Percentiles rank a stretch among this genome's conserved stretches.
phyloP scores from a whole-genome alignment of 257 asterid genomes.

The Solanum ossicruentum region DNA sequence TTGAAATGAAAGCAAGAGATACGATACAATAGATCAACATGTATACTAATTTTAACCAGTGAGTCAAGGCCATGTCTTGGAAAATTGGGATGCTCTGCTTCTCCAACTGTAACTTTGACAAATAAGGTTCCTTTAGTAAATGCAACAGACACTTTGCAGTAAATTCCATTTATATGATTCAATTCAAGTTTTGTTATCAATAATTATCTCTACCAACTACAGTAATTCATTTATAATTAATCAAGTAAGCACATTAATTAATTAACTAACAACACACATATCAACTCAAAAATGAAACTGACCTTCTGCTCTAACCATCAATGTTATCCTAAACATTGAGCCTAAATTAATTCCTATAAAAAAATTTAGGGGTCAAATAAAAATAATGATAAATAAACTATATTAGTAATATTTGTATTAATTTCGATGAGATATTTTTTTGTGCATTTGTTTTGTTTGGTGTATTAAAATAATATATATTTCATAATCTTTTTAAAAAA shows the following conservation, averaged over 20 bases:
- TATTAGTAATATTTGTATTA: too few relatives aligned
- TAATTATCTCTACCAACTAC: background rate
- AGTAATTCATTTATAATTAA: background rate
- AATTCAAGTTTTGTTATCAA: background rate
- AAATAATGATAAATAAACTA: too few relatives aligned
- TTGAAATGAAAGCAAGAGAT: background rate
- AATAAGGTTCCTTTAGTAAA: slow-evolving; percentile 44
- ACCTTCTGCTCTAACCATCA: background rate
- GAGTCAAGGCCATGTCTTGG: background rate
- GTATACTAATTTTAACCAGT: background rate
- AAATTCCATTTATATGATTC: background rate
- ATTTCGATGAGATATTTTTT: too few relatives aligned
- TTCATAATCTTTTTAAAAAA: too few relatives aligned
- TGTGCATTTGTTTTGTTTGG: too few relatives aligned
- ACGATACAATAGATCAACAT: background rate
- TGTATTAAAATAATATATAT: too few relatives aligned
- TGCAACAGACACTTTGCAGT: slow-evolving; percentile 22
- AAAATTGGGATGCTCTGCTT: background rate
- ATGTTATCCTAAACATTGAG: background rate
- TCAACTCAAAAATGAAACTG: background rate
- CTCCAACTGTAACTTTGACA: slow-evolving; percentile 38
- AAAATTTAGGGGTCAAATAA: too few relatives aligned
- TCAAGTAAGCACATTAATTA: background rate
- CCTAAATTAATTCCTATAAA: background rate
- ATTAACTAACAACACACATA: background rate